These are phyloP conservation scores for Claviceps digitariae DNA, from an alignment of 2,329 filamentous ascomycete species.

Conservation along the genomic window DNA sequence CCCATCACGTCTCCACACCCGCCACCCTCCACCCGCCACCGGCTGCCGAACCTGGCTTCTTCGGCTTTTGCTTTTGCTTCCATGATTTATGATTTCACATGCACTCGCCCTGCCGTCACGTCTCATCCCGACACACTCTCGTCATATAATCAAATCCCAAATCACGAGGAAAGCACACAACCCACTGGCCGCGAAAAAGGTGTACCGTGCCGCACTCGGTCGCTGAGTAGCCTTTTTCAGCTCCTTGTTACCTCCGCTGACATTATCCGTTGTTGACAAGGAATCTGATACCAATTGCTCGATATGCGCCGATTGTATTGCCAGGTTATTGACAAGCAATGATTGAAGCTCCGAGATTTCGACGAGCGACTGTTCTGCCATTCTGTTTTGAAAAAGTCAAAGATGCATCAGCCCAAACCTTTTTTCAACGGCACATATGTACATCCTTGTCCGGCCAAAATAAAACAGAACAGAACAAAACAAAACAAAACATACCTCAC, in stretches of 20 bases:
- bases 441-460: background rate
- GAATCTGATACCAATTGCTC: slow-evolving; percentile 80
- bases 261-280: slow-evolving; percentile 67
- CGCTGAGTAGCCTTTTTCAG: slow-evolving; percentile 68
- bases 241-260: slow-evolving; percentile 81
- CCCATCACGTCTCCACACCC: background rate
- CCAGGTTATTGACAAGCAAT: slow-evolving; percentile 72
- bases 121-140: background rate
- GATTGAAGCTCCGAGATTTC: slow-evolving; percentile 91
- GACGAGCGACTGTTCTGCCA: slow-evolving; percentile 75
- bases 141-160: slow-evolving; percentile 58
- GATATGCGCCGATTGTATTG: slow-evolving; percentile 77
- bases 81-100: background rate
- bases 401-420: background rate
- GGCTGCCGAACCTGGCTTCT: background rate
- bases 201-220: slow-evolving; percentile 59
- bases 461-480: too few species aligned
- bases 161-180: slow-evolving; percentile 61
- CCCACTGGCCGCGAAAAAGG: slow-evolving; percentile 68
- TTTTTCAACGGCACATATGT: background rate
- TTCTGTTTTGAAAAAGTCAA: slow-evolving; percentile 32
- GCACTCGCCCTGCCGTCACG: background rate
- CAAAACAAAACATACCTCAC: slow-evolving; percentile 55
- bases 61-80: background rate
- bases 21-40: background rate